Percentiles rank a stretch among this genome's conserved stretches.
phyloP scores from a whole-genome alignment of 2,329 filamentous ascomycete species.

The Ramularia endophylla region DNA sequence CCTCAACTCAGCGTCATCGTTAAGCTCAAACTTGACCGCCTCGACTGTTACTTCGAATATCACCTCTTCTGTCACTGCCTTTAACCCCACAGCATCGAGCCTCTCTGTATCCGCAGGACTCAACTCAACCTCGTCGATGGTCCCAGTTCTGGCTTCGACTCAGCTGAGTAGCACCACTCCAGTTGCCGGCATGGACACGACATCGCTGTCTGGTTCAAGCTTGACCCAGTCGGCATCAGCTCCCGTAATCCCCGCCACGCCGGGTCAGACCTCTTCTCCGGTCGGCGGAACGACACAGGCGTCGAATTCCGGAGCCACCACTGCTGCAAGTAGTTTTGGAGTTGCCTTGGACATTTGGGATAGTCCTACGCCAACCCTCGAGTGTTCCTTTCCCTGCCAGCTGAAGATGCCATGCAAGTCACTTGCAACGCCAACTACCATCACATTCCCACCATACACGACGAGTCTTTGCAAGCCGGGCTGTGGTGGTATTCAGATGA shows the following conservation, averaged over 20 bases:
- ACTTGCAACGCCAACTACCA: slow-evolving; percentile 1
- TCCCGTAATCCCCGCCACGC: neutral
- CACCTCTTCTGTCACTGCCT: too few species aligned
- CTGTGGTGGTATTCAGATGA: slow-evolving; percentile 9
- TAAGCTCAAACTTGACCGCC: too few species aligned
- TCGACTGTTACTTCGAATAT: too few species aligned
- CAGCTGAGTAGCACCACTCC: too few species aligned
- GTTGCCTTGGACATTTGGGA: slow-evolving; percentile 6
- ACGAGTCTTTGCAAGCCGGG: slow-evolving; percentile 9
- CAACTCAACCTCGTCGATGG: too few species aligned
- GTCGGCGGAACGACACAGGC: neutral
- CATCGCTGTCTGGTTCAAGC: neutral
- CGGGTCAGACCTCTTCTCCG: neutral
- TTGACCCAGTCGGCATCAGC: neutral
- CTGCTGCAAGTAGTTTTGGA: neutral
- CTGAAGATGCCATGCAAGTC: slow-evolving; percentile 9
- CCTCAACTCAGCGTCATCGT: too few species aligned
- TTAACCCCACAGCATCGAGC: too few species aligned
- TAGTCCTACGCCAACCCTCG: slow-evolving; percentile 7
- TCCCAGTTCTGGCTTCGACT: too few species aligned
- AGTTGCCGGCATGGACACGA: too few species aligned
- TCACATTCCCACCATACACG: slow-evolving; percentile 8
- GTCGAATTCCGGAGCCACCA: neutral
- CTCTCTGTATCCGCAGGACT: too few species aligned
- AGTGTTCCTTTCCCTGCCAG: slow-evolving; percentile 5